Conservation (phyloP, 139 green algal genomes). For the Micractinium conductrix region DNA sequence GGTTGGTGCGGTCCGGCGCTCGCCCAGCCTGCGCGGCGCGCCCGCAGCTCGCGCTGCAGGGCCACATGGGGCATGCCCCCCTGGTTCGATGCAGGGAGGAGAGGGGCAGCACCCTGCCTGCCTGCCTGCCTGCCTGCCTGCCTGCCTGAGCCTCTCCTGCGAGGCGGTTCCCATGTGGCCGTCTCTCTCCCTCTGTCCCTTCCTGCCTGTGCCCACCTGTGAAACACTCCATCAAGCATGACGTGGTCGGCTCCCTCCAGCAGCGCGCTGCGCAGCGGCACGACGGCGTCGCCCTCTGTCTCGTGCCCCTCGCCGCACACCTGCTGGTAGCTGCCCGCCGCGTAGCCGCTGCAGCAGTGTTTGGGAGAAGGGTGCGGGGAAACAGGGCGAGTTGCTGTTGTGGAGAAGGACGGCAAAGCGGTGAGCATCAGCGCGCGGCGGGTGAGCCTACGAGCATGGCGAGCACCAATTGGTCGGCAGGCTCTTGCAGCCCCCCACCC, state of each 20-base stretch:
- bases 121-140: not conserved
- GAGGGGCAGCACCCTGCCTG: not conserved
- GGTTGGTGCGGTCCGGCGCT: not conserved
- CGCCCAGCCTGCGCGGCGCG: too few relatives aligned
- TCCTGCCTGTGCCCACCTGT: constrained; percentile 33
- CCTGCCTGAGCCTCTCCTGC: too few relatives aligned
- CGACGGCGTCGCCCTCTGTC: constrained; percentile 73
- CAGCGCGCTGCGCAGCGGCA: constrained; percentile 64
- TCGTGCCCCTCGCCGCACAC: constrained; percentile 61
- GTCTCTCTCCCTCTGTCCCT: not conserved
- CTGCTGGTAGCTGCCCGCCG: constrained; percentile 33
- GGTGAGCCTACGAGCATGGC: too few relatives aligned
- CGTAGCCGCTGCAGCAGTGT: constrained; percentile 14
- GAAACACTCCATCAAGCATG: constrained; percentile 72
- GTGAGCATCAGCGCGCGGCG: too few relatives aligned
- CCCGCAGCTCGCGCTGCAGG: not conserved
- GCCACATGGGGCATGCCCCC: not conserved
- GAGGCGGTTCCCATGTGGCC: not conserved
- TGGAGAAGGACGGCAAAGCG: too few relatives aligned
- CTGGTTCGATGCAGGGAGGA: not conserved
- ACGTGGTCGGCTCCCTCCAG: constrained; percentile 65
- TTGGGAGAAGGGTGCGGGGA: too few relatives aligned
- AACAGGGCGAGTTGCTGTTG: too few relatives aligned
- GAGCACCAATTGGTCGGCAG: too few relatives aligned
- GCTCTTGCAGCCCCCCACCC: too few relatives aligned